Evolutionary conservation across 805 yeast species (phyloP), one percentile per base, ranked within the genome.

Genomic region (Lipomyces mesembrius): DNA sequence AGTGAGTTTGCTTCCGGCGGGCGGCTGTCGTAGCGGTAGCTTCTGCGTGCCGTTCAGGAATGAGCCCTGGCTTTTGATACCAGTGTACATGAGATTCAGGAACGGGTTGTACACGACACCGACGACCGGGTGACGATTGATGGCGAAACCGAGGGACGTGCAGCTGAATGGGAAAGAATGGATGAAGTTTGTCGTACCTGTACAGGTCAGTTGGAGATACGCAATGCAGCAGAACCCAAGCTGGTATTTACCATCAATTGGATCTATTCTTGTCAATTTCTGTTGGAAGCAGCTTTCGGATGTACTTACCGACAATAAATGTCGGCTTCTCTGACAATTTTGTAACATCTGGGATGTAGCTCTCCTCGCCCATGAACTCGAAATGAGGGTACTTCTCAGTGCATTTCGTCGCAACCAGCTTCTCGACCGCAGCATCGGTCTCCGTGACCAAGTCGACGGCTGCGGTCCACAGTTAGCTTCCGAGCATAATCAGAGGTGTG

Each of bases 61-160:
- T 0, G 89, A 83, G 52, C 90, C 90, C 56, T 80, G 75, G 5
- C 87, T 88, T 67, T 80, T 81, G 39, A 85, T 82, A 2, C 85
- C 90, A 57, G 82, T 81, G 78, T 81, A 87, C 68, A 87, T 71
- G 63, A 81, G 80, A 69, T 85, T 78, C 73, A 84, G 73, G 69
- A 84, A 85, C 8, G 90, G 90, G 74, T 86, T 87, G 75, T 81
- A 87, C n/a, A 87, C 83, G 12, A 86, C 90, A 34, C 90, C 90
- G n/a, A 87, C 87, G 0, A 79, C 83, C 0, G 90, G 84, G 62
- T 75, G 75, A 53, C 80, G 79, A 66, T 79, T 74, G 20, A 83
- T 75, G 0, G 88, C 81, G 62, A 87, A 80, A 0, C 90, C 90
- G 51, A 87, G 73, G 0, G 90, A 87, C 59, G 85, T 85, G 75